Base-by-base conservation (phyloP, 176 grass and related monocot genomes). In the Cenchrus fungigraminus region DNA sequence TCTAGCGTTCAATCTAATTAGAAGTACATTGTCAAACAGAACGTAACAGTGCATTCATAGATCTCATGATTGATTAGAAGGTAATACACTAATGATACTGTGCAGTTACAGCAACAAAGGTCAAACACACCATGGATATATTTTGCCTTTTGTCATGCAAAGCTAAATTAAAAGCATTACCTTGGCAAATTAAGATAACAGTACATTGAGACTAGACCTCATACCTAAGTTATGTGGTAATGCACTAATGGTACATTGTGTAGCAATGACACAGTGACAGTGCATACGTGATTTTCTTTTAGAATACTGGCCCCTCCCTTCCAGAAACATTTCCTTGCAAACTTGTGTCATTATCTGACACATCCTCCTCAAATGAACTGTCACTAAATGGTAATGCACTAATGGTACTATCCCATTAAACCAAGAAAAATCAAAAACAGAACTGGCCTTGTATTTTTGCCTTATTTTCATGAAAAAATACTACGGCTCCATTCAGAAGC, bases 281-380 rank as follows among this genome's bases (percentile, higher is more conserved):
- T 68, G 37, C 73, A 66, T 95, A 88, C 97, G 93, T 76, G 89
- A 66, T 84, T 92, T 96, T 88, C 92, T 99, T 88, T 89, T 99
- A 63, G 94, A 91, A 92, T 89, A 86, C 79, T 84, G 85, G 65
- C 88, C 88, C 78, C 85, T 95, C 83, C 83, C 80, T 90, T 63
- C 82, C 83, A 69, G 90, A 42, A 73, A 89, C 46, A 89, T 75
- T 91, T 68, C 72, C 91, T 81, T 85, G 90, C 84, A 89, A 54
- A 82, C 46, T 86, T 31, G 90, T 76, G 71, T 99, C 97, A 65
- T 90, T 90, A 82, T 99, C 97, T 20, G 92, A 94, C 49, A 91
- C 68, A 37, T 99, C 97, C 52, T 94, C 97, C 72, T 94, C 94
- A 76, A 88, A 85, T 65, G 88, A 90, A 32, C 31, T 32, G 31